Percentiles rank a stretch among this genome's conserved stretches.
phyloP scores from a whole-genome alignment of 2,329 filamentous ascomycete species.

The Epichloe hybrida region DNA sequence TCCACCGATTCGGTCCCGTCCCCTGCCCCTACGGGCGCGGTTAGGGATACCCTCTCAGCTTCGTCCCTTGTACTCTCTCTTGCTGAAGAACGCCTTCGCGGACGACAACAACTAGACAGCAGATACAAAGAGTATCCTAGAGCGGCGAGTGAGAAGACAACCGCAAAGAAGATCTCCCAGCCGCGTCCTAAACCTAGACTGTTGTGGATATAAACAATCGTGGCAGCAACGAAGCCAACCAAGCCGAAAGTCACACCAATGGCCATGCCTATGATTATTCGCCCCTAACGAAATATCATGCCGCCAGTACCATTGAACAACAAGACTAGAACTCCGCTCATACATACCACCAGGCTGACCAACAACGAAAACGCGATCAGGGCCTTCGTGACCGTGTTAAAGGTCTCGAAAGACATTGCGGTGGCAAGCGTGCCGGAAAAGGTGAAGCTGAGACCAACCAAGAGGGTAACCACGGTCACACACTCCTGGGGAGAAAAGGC shows the following conservation, averaged over 20 bases:
- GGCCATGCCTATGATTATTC: neutral
- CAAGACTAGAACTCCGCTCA: neutral
- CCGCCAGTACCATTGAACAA: neutral
- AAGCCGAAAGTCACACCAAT: neutral
- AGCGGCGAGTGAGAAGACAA: neutral
- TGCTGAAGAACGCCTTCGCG: neutral
- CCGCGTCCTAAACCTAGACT: neutral
- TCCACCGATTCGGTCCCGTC: neutral
- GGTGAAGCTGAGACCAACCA: neutral
- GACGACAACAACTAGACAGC: neutral
- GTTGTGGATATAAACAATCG: neutral
- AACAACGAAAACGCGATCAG: neutral
- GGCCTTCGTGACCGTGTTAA: neutral
- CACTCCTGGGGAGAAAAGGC: neutral
- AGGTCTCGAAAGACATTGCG: neutral
- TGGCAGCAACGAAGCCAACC: neutral
- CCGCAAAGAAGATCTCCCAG: neutral
- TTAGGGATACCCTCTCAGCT: neutral
- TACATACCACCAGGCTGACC: neutral
- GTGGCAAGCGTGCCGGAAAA: neutral
- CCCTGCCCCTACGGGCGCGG: too few relatives aligned
- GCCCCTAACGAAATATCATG: neutral
- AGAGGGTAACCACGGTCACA: neutral
- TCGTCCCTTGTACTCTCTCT: neutral
- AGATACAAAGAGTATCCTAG: neutral